Evolutionary conservation across 805 yeast species (phyloP).

Genomic region (Teunomyces gatunensis): DNA sequence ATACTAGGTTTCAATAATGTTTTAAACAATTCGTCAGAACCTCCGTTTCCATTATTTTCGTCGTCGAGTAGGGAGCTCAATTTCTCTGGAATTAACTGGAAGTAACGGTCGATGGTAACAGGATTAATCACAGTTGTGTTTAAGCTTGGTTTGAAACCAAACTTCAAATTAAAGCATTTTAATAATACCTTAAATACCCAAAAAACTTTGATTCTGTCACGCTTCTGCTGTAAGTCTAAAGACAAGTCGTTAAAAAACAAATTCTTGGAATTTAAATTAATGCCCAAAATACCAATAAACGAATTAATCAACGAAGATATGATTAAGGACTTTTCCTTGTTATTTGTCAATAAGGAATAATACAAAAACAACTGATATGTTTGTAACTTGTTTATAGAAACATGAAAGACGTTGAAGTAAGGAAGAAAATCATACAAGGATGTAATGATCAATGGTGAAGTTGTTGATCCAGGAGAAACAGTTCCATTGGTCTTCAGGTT

Average conservation of each 20-base stretch:
- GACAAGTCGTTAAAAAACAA: slow-evolving; percentile 48
- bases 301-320: slow-evolving; percentile 40
- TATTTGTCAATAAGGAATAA: slow-evolving; percentile 44
- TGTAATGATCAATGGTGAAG: slow-evolving; percentile 22
- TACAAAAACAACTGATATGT: slow-evolving; percentile 48
- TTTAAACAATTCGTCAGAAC: slow-evolving; percentile 31
- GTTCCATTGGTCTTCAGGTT: slow-evolving; percentile 2
- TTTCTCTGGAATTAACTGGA: slow-evolving; percentile 44
- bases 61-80: slow-evolving; percentile 31
- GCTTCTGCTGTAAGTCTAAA: slow-evolving; percentile 32
- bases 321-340: slow-evolving; percentile 39
- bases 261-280: slow-evolving; percentile 40
- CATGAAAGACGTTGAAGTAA: slow-evolving; percentile 48
- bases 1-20: slow-evolving; percentile 40
- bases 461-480: slow-evolving; percentile 1
- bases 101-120: slow-evolving; percentile 44
- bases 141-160: slow-evolving; percentile 45
- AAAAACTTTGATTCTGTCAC: slow-evolving; percentile 42
- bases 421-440: slow-evolving; percentile 45
- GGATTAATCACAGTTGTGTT: slow-evolving; percentile 48
- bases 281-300: slow-evolving; percentile 42
- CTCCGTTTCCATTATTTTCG: slow-evolving; percentile 13
- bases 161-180: slow-evolving; percentile 41
- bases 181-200: slow-evolving; percentile 46
- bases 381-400: slow-evolving; percentile 48